Base-by-base conservation (phyloP, 208 protist species). In the Acanthamoeba royreba region DNA sequence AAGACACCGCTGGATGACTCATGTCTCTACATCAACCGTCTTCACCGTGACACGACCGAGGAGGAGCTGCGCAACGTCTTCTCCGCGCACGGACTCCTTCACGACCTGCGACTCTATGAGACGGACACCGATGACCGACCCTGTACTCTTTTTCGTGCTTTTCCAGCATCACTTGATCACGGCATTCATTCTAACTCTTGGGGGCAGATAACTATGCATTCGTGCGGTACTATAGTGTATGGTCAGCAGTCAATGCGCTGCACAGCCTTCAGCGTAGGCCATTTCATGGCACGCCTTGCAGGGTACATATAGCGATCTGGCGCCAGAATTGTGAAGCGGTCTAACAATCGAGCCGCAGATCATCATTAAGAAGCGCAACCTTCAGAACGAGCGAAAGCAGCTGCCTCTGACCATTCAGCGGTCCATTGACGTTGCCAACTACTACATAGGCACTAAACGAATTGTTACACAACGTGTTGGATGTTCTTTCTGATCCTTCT, bases 351-450 rank as follows among this genome's bases (percentile, higher is more conserved):
- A 63, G 25, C 22, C 22, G 25, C 58, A 91, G 58, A 49, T 74
- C 49, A 91, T 91, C 55, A 69, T 74, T 38, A 91, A 91, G 58
- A 72, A 72, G 38, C 31, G 52, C 19, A 91, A 91, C 22, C 52
- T 42, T 3, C 52, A 72, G 31, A 91, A 91, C 35, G 85, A 91
- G 35, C 52, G 58, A 38, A 91, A 72, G 58, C 55, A 91, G 58
- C 35, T 89, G 3, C 83, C 83, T 9, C 83, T 89, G 38, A 89
- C 83, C 11, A 89, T 89, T 43, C 83, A 69, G 49, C 45, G 83
- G 19, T 69, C 49, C 83, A 89, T 69, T 35, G 83, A 89, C 28
- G 52, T 89, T 28, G 53, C 83, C 0, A 89, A 89, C 83, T 89
- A 89, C 53, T 89, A 66, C 83, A 69, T 89, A 0, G 83, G 81